Conservation (phyloP, 2,329 filamentous ascomycete species). For the Didymella pinodella region DNA sequence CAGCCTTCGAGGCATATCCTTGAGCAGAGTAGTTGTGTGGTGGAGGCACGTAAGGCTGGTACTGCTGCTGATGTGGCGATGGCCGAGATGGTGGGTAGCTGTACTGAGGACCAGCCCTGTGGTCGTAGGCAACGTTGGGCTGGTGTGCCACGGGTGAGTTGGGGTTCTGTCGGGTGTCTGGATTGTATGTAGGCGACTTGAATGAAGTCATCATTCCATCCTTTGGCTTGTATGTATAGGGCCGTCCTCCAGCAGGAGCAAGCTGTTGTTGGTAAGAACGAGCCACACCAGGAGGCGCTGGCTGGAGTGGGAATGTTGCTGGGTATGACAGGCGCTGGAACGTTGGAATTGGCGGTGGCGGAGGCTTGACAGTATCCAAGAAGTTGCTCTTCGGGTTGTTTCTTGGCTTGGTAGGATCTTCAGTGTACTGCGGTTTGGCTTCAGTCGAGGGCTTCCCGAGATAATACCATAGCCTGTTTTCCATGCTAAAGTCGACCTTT, state of each 20-base stretch:
- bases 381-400: slow-evolving; percentile 77
- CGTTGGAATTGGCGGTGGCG: slow-evolving; percentile 42
- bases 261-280: slow-evolving; percentile 42
- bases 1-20: slow-evolving; percentile 36
- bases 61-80: slow-evolving; percentile 31
- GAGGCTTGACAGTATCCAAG: slow-evolving; percentile 68
- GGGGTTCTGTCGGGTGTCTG: slow-evolving; percentile 47
- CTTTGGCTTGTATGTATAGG: slow-evolving; percentile 49
- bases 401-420: slow-evolving; percentile 68
- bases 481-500: slow-evolving; percentile 75
- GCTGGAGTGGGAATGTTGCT: slow-evolving; percentile 57
- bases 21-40: slow-evolving; percentile 35
- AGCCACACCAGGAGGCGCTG: slow-evolving; percentile 46
- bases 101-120: slow-evolving; percentile 39
- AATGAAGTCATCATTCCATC: slow-evolving; percentile 34
- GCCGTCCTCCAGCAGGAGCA: slow-evolving; percentile 27
- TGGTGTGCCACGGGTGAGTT: slow-evolving; percentile 51
- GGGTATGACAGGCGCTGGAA: slow-evolving; percentile 43
- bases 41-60: slow-evolving; percentile 40
- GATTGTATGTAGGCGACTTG: slow-evolving; percentile 43
- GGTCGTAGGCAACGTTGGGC: slow-evolving; percentile 48
- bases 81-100: slow-evolving; percentile 29
- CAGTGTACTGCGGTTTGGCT: slow-evolving; percentile 88
- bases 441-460: slow-evolving; percentile 87
- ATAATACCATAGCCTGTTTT: slow-evolving; percentile 87